These are phyloP conservation scores for Naematelia encephala DNA, from an alignment of 768 basidiomycete genomes.

Conservation along the genomic window DNA sequence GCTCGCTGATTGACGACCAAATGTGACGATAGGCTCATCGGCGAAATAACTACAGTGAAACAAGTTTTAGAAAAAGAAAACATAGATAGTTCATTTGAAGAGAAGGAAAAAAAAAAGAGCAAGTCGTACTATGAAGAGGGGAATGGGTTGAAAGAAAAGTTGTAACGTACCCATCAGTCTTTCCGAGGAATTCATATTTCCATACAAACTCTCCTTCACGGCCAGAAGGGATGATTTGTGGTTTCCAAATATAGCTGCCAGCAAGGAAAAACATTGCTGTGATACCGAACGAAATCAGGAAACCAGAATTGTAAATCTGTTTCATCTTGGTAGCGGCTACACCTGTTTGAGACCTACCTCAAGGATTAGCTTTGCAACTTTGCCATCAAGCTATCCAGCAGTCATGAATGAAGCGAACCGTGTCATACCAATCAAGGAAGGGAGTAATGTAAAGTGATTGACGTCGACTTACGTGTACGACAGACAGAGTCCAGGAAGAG, in stretches of 20 bases:
- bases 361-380: neutral
- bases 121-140: no score
- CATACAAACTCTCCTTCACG: slow-evolving; percentile 5
- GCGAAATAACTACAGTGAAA: neutral
- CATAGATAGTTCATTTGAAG: neutral
- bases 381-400: neutral
- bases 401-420: no score
- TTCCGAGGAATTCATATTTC: slow-evolving; percentile 3
- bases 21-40: neutral
- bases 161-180: slow-evolving; percentile 3
- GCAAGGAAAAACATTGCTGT: neutral
- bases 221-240: neutral
- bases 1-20: neutral
- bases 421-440: neutral
- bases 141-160: neutral
- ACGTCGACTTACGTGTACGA: neutral
- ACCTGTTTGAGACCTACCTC: neutral
- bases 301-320: slow-evolving; percentile 7
- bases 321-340: slow-evolving; percentile 1
- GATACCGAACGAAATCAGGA: slow-evolving; percentile 4
- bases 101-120: neutral
- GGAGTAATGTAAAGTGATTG: neutral
- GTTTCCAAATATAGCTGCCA: slow-evolving; percentile 1
- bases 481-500: slow-evolving; percentile 59
- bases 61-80: neutral